Evolutionary conservation across 352 stramenopile species (phyloP).

Genomic region (Phytophthora podocarpi): DNA sequence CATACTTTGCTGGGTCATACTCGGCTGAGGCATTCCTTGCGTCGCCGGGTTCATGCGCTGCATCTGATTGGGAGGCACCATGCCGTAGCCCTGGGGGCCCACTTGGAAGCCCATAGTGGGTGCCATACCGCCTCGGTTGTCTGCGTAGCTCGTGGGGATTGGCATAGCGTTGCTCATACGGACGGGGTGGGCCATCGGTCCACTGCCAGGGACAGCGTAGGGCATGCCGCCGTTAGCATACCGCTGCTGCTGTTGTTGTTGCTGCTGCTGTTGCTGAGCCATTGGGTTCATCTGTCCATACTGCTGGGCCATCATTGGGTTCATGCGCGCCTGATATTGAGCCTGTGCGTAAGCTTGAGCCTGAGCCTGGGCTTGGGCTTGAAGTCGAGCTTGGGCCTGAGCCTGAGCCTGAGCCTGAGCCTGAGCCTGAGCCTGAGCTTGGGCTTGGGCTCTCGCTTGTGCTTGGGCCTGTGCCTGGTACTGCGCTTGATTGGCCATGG

Average conservation of each 20-base stretch:
- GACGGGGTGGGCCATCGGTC: conserved; percentile 27
- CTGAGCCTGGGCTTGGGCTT: conserved; percentile 44
- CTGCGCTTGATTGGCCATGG: conserved; percentile 38
- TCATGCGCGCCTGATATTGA: conserved; percentile 74
- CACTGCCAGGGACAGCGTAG: conserved; percentile 33
- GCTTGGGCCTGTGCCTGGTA: conserved; percentile 31
- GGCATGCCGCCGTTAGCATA: conserved; percentile 48
- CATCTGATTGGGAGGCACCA: conserved; percentile 45
- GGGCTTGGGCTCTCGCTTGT: conserved; percentile 30
- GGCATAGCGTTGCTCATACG: conserved; percentile 43
- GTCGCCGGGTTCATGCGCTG: conserved; percentile 40
- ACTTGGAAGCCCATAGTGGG: conserved; percentile 53
- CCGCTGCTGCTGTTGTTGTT: conserved; percentile 48
- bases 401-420: conserved; percentile 31
- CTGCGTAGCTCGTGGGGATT: conserved; percentile 39
- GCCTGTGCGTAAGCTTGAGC: conserved; percentile 53
- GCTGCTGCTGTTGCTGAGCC: conserved; percentile 30
- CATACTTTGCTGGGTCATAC: conserved; percentile 38
- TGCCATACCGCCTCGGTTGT: conserved; percentile 35
- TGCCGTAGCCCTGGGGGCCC: conserved; percentile 52
- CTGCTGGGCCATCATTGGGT: conserved; percentile 49
- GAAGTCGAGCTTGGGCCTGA: conserved; percentile 34
- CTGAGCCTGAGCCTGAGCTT: conserved; percentile 31
- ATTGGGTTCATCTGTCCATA: conserved; percentile 47
- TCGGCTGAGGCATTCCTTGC: conserved; percentile 39